These are phyloP conservation scores for Dryadomyces quercivorus DNA, from an alignment of 2,329 filamentous ascomycete species.

Conservation along the genomic window DNA sequence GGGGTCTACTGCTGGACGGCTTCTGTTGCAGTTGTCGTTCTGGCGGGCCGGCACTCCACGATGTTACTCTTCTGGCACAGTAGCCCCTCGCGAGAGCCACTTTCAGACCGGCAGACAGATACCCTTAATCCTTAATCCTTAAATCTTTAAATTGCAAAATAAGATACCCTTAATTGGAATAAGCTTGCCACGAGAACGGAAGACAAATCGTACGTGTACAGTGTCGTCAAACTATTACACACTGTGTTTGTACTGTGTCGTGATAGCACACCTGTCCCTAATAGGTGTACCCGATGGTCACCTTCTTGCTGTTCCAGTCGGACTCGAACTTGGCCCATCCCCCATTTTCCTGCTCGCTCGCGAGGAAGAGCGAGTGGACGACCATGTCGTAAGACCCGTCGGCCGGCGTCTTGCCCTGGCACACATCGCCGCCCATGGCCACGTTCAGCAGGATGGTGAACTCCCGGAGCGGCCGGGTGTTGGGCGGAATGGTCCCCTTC, in stretches of 20 bases:
- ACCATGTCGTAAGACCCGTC: slow-evolving; percentile 5
- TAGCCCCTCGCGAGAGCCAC: too few relatives aligned
- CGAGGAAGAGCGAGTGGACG: slow-evolving; percentile 3
- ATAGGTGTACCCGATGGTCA: not conserved
- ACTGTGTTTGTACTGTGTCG: not conserved
- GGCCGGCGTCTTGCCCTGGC: slow-evolving; percentile 1
- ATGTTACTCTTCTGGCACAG: too few relatives aligned
- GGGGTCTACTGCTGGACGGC: too few relatives aligned
- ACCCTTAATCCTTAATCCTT: too few relatives aligned
- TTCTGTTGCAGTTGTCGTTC: too few relatives aligned
- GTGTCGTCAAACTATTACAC: too few relatives aligned
- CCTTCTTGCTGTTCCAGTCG: not conserved
- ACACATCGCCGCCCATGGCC: slow-evolving; percentile 8
- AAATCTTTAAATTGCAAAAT: too few relatives aligned
- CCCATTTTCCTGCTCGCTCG: slow-evolving; percentile 3
- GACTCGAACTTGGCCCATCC: slow-evolving; percentile 3
- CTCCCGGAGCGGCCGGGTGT: slow-evolving; percentile 4
- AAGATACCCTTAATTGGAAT: too few relatives aligned
- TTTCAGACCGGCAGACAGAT: too few relatives aligned
- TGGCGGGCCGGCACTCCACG: too few relatives aligned
- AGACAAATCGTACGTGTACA: too few relatives aligned
- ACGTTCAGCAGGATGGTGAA: slow-evolving; percentile 6
- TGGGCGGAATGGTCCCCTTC: slow-evolving; percentile 1
- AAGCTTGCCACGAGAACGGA: not conserved
- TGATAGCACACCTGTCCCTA: too few relatives aligned